Evolutionary conservation across 192 early-diverging fungal species (phyloP).

Genomic region (Coemansia brasiliensis): DNA sequence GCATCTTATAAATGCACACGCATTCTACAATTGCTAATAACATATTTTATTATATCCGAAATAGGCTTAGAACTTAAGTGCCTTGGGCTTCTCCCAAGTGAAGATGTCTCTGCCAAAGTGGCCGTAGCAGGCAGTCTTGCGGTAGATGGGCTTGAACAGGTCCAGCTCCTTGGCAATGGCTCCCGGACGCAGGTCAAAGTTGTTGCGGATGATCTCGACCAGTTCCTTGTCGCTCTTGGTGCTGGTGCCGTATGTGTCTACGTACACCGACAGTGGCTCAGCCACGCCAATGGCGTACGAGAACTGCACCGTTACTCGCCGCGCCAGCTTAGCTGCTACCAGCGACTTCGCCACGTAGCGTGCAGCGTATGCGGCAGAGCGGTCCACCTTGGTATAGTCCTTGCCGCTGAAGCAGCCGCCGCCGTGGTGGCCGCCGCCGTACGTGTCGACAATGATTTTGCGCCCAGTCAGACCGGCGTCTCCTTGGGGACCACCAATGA

Average conservation of each 20-base stretch:
- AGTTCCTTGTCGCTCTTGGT: conserved; percentile 87
- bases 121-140: conserved; percentile 94
- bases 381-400: conserved; percentile 99
- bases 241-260: conserved; percentile 96
- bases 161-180: conserved; percentile 97
- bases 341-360: conserved; percentile 99
- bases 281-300: conserved; percentile 99
- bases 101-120: conserved; percentile 92
- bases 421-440: conserved; percentile 95
- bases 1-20: too few species aligned
- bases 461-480: conserved; percentile 99
- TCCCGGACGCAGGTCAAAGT: conserved; percentile 99
- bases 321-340: conserved; percentile 88
- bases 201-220: conserved; percentile 91
- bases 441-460: conserved; percentile 85
- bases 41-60: neutral
- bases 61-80: conserved; percentile 61
- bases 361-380: conserved; percentile 96
- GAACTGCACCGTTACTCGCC: conserved; percentile 91
- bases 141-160: conserved; percentile 97
- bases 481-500: conserved; percentile 99
- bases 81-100: conserved; percentile 91
- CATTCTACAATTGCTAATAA: neutral
- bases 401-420: conserved; percentile 99
- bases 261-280: conserved; percentile 94